Evolutionary conservation across 2,329 filamentous ascomycete species (phyloP).

Genomic region (Amauroascus niger): DNA sequence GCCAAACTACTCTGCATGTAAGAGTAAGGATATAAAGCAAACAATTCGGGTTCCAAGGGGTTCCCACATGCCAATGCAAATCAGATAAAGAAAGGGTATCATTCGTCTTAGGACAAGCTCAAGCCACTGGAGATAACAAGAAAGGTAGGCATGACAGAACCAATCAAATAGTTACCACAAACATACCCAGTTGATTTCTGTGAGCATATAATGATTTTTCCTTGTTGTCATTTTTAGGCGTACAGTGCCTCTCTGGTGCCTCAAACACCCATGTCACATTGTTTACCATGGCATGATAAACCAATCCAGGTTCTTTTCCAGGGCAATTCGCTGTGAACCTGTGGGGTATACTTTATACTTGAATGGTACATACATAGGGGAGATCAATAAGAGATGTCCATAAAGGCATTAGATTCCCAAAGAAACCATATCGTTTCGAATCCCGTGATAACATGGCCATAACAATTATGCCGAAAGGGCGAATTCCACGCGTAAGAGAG

Average conservation of each 20-base stretch:
- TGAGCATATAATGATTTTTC: not conserved
- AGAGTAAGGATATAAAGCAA: not conserved
- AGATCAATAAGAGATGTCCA: not conserved
- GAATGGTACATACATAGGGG: not conserved
- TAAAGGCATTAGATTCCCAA: not conserved
- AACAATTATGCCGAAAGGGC: not conserved
- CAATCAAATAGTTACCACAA: not conserved
- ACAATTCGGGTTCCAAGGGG: not conserved
- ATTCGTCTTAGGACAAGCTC: too few species aligned
- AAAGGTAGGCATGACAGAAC: not conserved
- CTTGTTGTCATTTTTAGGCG: not conserved
- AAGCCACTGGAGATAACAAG: too few species aligned
- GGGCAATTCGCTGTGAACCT: not conserved
- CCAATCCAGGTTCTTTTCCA: not conserved
- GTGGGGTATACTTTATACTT: not conserved
- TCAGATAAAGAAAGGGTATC: conserved; percentile 3
- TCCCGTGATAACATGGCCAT: not conserved
- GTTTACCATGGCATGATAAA: not conserved
- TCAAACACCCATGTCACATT: not conserved
- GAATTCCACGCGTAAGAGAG: not conserved
- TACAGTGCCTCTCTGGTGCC: not conserved
- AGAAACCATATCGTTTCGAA: not conserved
- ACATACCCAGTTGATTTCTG: not conserved
- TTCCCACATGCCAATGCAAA: conserved; percentile 1
- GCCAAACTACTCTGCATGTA: not conserved